A percentile compares a stretch with the other conserved stretches of the same genome.
These are phyloP conservation scores for Petunia hybrid DNA, from an alignment of 305 asterid genomes.

Conservation along the genomic window DNA sequence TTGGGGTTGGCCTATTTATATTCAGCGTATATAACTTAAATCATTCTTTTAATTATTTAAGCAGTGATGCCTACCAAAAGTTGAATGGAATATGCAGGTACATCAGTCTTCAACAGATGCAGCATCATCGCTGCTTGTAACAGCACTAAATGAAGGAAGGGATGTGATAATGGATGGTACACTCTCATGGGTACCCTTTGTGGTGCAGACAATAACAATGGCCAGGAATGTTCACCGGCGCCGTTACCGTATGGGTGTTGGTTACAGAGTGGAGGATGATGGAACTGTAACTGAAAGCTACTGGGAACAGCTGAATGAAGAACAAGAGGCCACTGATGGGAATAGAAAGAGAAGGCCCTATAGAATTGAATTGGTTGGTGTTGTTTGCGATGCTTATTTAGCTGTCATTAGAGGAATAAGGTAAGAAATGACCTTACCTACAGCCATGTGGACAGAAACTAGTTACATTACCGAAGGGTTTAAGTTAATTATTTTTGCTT, in stretches of 20 bases:
- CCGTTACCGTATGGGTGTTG: slow-evolving; percentile 86
- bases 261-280: slow-evolving; percentile 74
- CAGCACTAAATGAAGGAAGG: slow-evolving; percentile 89
- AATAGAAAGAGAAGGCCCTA: slow-evolving; percentile 59
- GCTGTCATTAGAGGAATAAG: slow-evolving; percentile 95
- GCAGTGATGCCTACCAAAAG: too few species aligned
- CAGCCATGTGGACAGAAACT: too few species aligned
- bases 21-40: too few species aligned
- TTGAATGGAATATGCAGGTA: slow-evolving; percentile 51
- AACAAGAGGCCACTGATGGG: slow-evolving; percentile 38
- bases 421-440: slow-evolving; percentile 38
- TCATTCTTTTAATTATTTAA: not conserved
- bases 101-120: slow-evolving; percentile 95
- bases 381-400: slow-evolving; percentile 83
- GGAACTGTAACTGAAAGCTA: slow-evolving; percentile 74
- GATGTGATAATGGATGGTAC: slow-evolving; percentile 99
- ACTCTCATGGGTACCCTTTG: slow-evolving; percentile 91
- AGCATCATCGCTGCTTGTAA: slow-evolving; percentile 87
- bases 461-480: too few species aligned
- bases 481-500: too few species aligned
- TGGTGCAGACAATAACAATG: slow-evolving; percentile 87
- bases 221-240: slow-evolving; percentile 75
- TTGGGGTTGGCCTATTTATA: too few species aligned
- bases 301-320: slow-evolving; percentile 65
- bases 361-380: slow-evolving; percentile 92